These are phyloP conservation scores for Pseudomonodictys pantanalensis DNA, from an alignment of 495 filamentous ascomycete species.

Conservation along the genomic window DNA sequence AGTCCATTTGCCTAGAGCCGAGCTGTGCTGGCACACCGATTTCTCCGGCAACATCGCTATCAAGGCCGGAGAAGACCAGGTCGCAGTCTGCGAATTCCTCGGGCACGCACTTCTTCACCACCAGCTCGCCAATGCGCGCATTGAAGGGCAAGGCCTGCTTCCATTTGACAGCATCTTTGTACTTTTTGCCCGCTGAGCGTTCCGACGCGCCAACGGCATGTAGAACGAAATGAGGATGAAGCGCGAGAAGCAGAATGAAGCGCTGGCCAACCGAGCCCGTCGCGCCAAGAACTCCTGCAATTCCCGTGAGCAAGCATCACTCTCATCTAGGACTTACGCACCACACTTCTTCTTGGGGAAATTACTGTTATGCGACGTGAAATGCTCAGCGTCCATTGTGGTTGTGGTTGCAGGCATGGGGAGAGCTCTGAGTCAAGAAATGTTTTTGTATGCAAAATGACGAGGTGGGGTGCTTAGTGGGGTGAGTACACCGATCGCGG, in stretches of 20 bases:
- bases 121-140: conserved; percentile 42
- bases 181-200: conserved; percentile 46
- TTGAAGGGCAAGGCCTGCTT: conserved; percentile 45
- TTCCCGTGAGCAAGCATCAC: not conserved
- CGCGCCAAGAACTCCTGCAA: conserved; percentile 45
- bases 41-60: conserved; percentile 47
- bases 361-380: conserved; percentile 33
- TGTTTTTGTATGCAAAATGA: not conserved
- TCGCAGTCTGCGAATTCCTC: conserved; percentile 45
- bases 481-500: conserved; percentile 6
- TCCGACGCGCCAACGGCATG: conserved; percentile 44
- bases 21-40: conserved; percentile 41
- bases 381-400: conserved; percentile 43
- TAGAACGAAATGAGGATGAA: conserved; percentile 45
- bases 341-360: conserved; percentile 45
- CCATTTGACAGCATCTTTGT: conserved; percentile 46
- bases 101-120: conserved; percentile 42
- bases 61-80: conserved; percentile 45
- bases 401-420: conserved; percentile 19
- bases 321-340: conserved; percentile 23
- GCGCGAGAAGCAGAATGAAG: conserved; percentile 46
- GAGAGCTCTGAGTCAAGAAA: not conserved
- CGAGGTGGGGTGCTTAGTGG: not conserved
- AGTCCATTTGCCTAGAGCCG: not conserved
- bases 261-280: conserved; percentile 48